These are phyloP conservation scores for Podosphaera fusca DNA, from an alignment of 2,329 filamentous ascomycete species.

Conservation along the genomic window DNA sequence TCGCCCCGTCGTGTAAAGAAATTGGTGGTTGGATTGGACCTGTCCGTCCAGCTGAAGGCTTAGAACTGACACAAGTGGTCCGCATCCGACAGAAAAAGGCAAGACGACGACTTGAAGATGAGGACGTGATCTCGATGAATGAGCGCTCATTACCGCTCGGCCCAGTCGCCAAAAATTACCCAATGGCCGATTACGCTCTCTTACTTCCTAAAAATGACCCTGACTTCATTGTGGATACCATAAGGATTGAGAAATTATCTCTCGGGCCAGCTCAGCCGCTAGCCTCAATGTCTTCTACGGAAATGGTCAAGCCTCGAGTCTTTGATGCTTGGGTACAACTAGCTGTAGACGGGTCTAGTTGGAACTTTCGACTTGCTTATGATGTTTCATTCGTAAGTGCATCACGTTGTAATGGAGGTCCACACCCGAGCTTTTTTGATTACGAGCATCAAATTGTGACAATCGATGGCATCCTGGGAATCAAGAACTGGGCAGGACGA, in stretches of 20 bases:
- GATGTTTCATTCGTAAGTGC: constrained; percentile 44
- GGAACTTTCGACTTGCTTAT: constrained; percentile 37
- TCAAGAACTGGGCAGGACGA: constrained; percentile 34
- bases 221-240: constrained; percentile 36
- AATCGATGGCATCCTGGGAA: constrained; percentile 40
- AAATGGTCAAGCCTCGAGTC: constrained; percentile 18
- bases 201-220: constrained; percentile 25
- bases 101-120: constrained; percentile 29
- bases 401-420: constrained; percentile 38
- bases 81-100: constrained; percentile 38
- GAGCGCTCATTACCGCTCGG: constrained; percentile 47
- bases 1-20: constrained; percentile 47
- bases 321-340: constrained; percentile 41
- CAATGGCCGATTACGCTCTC: constrained; percentile 43
- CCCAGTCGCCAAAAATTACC: constrained; percentile 35
- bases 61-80: constrained; percentile 45
- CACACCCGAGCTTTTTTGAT: constrained; percentile 50
- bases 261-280: constrained; percentile 24
- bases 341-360: constrained; percentile 37
- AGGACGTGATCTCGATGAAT: constrained; percentile 41
- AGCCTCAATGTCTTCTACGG: constrained; percentile 1
- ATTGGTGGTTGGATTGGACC: constrained; percentile 56
- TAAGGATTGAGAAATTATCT: constrained; percentile 44
- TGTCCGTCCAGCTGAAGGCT: constrained; percentile 41
- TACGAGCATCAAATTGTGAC: constrained; percentile 36